Base-by-base conservation (phyloP, 2,329 filamentous ascomycete species). In the Sclerotinia borealis region DNA sequence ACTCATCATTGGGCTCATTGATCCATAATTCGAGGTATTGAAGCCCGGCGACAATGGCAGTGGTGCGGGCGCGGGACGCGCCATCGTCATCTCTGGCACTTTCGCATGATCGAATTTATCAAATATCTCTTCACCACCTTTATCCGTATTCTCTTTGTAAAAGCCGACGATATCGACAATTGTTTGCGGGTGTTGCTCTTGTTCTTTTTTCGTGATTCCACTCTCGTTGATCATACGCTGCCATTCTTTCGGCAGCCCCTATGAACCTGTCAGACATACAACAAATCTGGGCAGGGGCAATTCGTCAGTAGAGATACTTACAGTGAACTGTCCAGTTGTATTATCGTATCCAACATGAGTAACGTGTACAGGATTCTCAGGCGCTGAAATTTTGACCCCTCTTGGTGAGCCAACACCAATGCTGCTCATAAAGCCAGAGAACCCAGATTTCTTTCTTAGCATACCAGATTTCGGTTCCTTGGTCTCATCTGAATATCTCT, bases 271-370 rank as follows among this genome's bases (percentile, higher is more conserved):
- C 27, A 63, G 45, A 51, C 27, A 59, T 22, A 25, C 31, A 56
- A 56, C 31, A 19, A 34, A 47, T 25, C n/a, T 48, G 39, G 17
- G 22, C 25, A n/a, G 31, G 22, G 43, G 17, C 19, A 39, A 62
- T 62, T 25, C 22, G n/a, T 39, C 36, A 43, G 11, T 27, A 8
- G 15, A 31, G 41, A 50, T 41, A 73, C 73, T 67, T 64, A 96
- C 92, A 64, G 93, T 98, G 76, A 96, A 99, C 78, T 96, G 91
- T 69, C 95, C 95, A 4, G 95, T 98, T 72, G 91, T 85, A 78
- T 95, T 96, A 77, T 99, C 93, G 76, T 96, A 97, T 71, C 93
- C 93, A 69, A 99, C 95, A 77, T 99, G 95, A 63, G 93, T 98
- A 72, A 99, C 91, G 78, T 98, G 95, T 65, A 98, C 92, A 55